A percentile compares a stretch with the other conserved stretches of the same genome.
Evolutionary conservation across 305 asterid genomes (phyloP).

Genomic region (Plantago rigida): DNA sequence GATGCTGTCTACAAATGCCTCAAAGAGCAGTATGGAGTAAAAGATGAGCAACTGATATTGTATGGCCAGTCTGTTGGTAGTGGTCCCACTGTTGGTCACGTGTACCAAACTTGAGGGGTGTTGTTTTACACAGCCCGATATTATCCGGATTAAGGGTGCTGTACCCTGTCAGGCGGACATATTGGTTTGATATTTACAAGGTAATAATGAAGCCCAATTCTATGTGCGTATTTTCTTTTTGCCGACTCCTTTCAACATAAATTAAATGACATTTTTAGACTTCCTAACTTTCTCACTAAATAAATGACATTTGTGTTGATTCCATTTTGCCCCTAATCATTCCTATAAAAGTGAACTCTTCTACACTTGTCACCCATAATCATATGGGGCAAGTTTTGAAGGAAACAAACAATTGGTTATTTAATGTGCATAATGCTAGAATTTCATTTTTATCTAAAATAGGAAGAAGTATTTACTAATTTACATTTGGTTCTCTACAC

Average conservation of each 20-base stretch:
- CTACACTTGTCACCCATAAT: too few species aligned
- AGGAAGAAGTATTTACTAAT: conserved; percentile 1
- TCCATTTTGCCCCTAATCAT: too few species aligned
- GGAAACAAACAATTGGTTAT: too few species aligned
- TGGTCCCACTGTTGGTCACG: conserved; percentile 89
- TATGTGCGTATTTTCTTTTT: conserved; percentile 15
- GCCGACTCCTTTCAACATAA: not conserved
- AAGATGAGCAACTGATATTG: conserved; percentile 77
- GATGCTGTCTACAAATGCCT: conserved; percentile 95
- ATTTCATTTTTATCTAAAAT: not conserved
- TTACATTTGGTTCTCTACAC: conserved; percentile 18
- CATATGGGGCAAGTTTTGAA: too few species aligned
- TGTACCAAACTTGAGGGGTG: conserved; percentile 75
- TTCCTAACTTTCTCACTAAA: too few species aligned
- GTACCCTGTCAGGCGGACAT: conserved; percentile 86
- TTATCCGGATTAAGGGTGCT: conserved; percentile 88
- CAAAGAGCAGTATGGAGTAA: conserved; percentile 82
- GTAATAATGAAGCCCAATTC: conserved; percentile 30
- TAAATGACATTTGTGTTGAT: too few species aligned
- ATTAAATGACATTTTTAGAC: too few species aligned
- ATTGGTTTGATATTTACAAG: conserved; percentile 96
- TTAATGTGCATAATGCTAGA: too few species aligned
- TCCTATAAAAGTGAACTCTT: too few species aligned
- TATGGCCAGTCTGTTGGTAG: conserved; percentile 99
- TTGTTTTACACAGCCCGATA: conserved; percentile 89